phyloP scores from a whole-genome alignment of 371 early-diverging fungal species.

The Rhizopus arrhizus region DNA sequence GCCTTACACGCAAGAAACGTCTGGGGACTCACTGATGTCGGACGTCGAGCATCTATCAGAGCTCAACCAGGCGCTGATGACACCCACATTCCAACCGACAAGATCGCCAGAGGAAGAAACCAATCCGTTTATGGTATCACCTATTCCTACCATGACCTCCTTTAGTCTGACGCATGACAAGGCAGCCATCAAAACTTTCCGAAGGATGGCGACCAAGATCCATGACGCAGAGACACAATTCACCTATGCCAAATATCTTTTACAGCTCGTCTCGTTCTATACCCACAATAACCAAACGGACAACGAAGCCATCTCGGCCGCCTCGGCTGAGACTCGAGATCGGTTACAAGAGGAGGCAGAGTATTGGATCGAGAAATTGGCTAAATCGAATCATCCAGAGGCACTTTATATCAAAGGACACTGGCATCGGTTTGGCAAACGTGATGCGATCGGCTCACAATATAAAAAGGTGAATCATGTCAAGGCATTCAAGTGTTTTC shows the following conservation, averaged over 20 bases:
- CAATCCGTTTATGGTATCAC: constrained; percentile 1
- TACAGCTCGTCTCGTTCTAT: constrained; percentile 41
- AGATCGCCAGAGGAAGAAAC: not conserved
- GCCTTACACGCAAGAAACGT: not conserved
- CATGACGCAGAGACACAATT: constrained; percentile 67
- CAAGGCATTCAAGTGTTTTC: constrained; percentile 52
- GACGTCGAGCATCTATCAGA: constrained; percentile 17
- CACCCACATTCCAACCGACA: constrained; percentile 8
- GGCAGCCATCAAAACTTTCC: constrained; percentile 59
- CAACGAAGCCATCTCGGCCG: not conserved
- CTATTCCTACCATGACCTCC: constrained; percentile 32
- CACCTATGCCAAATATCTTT: constrained; percentile 68
- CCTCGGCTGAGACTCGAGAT: constrained; percentile 9
- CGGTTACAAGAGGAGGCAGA: constrained; percentile 55
- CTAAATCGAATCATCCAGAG: constrained; percentile 65
- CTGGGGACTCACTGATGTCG: constrained; percentile 1
- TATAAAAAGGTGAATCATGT: constrained; percentile 23
- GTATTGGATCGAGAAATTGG: constrained; percentile 73
- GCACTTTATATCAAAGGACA: constrained; percentile 70
- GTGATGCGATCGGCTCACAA: constrained; percentile 25
- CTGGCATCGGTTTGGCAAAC: constrained; percentile 60
- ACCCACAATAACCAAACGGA: constrained; percentile 2
- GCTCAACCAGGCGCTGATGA: constrained; percentile 14
- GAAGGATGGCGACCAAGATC: constrained; percentile 71
- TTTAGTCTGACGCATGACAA: constrained; percentile 55